phyloP scores from a whole-genome alignment of 257 asterid species.

The Ilex aquifolium region DNA sequence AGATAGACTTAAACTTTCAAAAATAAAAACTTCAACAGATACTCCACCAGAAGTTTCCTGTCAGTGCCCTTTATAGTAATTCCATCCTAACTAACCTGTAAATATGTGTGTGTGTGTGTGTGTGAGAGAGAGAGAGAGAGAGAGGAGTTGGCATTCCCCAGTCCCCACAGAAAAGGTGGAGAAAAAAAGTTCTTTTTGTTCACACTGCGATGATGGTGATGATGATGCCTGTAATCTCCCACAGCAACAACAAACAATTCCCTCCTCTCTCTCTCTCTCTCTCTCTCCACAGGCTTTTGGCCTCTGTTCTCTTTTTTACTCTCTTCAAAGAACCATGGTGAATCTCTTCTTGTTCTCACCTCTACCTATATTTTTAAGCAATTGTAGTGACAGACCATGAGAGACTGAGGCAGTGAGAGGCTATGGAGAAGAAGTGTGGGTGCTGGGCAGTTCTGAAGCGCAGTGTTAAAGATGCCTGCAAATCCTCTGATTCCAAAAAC shows the following conservation, averaged over 20 bases:
- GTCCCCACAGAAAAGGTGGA: slow-evolving; percentile 46
- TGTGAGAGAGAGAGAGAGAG: slow-evolving; percentile 4
- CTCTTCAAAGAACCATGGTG: slow-evolving; percentile 21
- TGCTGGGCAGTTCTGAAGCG: slow-evolving; percentile 71
- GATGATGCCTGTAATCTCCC: slow-evolving; percentile 49
- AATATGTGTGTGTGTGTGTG: too few species aligned
- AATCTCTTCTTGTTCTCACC: slow-evolving; percentile 20
- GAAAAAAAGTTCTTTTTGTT: slow-evolving; percentile 72
- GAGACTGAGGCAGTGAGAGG: slow-evolving; percentile 15
- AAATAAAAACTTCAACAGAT: neutral
- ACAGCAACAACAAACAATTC: slow-evolving; percentile 39
- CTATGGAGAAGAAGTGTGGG: slow-evolving; percentile 69
- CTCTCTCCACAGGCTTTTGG: slow-evolving; percentile 16
- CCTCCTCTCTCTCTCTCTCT: slow-evolving; percentile 16
- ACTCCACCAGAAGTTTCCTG: slow-evolving; percentile 9
- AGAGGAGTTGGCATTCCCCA: slow-evolving; percentile 32
- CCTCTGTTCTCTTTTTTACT: slow-evolving; percentile 12
- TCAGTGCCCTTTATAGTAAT: slow-evolving; percentile 20
- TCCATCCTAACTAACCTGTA: slow-evolving; percentile 14
- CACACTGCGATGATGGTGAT: slow-evolving; percentile 62
- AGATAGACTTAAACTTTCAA: neutral
- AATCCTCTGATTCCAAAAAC: slow-evolving; percentile 45
- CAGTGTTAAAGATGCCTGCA: slow-evolving; percentile 48
- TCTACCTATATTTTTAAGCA: slow-evolving; percentile 17
- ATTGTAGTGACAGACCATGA: slow-evolving; percentile 19